Percentiles rank a stretch among this genome's conserved stretches.
Evolutionary conservation across 257 asterid genomes (phyloP).

Genomic region (Coffea eugenioides): DNA sequence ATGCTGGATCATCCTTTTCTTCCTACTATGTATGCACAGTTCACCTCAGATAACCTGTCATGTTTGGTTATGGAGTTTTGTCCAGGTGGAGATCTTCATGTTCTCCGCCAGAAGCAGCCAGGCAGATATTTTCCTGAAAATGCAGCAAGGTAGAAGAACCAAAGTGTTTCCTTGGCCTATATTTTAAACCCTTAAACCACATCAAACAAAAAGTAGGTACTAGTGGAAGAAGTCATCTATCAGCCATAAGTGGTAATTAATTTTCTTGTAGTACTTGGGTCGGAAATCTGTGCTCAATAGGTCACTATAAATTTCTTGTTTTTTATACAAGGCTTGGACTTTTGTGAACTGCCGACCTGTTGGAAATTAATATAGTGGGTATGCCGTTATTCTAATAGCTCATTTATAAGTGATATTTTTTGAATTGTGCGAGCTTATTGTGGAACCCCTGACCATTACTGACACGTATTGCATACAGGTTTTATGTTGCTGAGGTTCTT

Average conservation of each 20-base stretch:
- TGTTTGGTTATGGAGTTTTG: conserved; percentile 96
- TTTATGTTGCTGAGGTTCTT: conserved; percentile 94
- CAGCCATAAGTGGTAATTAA: background rate
- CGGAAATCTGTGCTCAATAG: background rate
- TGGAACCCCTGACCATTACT: background rate
- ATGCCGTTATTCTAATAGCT: background rate
- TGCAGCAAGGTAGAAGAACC: conserved; percentile 66
- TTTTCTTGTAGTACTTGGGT: background rate
- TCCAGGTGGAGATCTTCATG: conserved; percentile 95
- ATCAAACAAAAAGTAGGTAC: background rate
- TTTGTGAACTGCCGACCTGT: background rate
- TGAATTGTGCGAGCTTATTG: background rate
- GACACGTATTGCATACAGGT: conserved; percentile 36
- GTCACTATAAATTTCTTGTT: background rate
- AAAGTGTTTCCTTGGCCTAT: background rate
- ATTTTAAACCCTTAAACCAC: background rate
- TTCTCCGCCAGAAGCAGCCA: conserved; percentile 83
- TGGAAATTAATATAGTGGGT: background rate
- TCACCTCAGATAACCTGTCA: conserved; percentile 72
- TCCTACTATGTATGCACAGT: conserved; percentile 85
- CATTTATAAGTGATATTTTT: background rate
- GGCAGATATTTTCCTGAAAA: conserved; percentile 73
- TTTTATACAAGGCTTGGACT: background rate
- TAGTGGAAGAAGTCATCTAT: background rate
- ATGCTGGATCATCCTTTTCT: conserved; percentile 97